Base-by-base conservation (phyloP, 169 alveolate genomes). In the Cryptosporidium meleagridis region DNA sequence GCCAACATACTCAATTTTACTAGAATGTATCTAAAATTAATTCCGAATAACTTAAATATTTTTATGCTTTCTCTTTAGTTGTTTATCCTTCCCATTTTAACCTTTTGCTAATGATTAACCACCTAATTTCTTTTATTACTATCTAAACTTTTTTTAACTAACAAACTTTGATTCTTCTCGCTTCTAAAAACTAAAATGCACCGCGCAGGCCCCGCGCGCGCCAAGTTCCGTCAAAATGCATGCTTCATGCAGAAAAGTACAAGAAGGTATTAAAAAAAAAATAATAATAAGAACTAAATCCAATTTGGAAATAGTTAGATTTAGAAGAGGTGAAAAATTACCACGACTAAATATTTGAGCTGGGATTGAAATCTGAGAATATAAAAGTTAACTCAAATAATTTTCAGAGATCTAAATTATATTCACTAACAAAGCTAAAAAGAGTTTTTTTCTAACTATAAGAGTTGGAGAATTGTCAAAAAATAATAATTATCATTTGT, bases 201-300 rank as follows among this genome's bases (percentile, higher is more conserved):
- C 2, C 35, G 37, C 35, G n/a, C n/a, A n/a, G n/a, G n/a, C n/a
- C n/a, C n/a, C 67, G 67, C 67, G 67, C 67, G 67, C 67, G 67
- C 37, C 12, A 55, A 55, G 2, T 0, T 55, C 9, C 9, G 29
- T 5, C 5, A 5, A 29, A 55, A 55, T 55, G 67, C 67, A 55
- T 55, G 67, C 26, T 55, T 55, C 9, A 26, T 55, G 31, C 67
- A 48, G 7, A 48, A 48, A 48, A 48, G 21, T 48, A 16, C 55
- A 48, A 48, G 21, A 21, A 45, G 18, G 53, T 8, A 45, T 9
- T 3, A 45, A 45, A 45, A 45, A 3, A 7, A 48, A 12, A 45
- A 45, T 12, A 16, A 41, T 41, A 8, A 10, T 14, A 16, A 14
- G 55, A 12, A 21, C 2, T 48, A 16, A 48, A 48, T 48, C 21